Percentiles rank a stretch among this genome's conserved stretches.
Evolutionary conservation across 2,329 filamentous ascomycete species (phyloP).

Genomic region (Fusarium avenaceum): DNA sequence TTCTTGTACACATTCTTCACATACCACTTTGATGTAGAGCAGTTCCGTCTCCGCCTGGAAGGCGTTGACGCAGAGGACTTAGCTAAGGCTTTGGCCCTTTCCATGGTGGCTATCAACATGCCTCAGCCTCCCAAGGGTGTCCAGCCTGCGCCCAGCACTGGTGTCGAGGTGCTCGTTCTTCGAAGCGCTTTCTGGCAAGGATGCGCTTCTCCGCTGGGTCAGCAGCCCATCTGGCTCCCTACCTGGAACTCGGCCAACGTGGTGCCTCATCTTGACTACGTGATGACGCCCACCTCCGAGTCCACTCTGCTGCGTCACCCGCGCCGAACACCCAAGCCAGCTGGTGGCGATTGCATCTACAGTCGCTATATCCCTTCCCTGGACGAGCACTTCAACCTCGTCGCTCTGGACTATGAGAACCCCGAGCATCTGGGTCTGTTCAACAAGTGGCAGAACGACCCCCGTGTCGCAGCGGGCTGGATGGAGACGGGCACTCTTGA

Average conservation of each 20-base stretch:
- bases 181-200: constrained; percentile 75
- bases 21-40: constrained; percentile 41
- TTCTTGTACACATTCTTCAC: constrained; percentile 63
- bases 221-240: constrained; percentile 70
- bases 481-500: constrained; percentile 81
- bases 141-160: constrained; percentile 51
- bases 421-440: constrained; percentile 74
- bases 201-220: constrained; percentile 73
- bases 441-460: constrained; percentile 84
- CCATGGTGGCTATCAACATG: constrained; percentile 58
- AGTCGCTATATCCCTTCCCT: constrained; percentile 81
- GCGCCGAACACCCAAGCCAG: constrained; percentile 75
- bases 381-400: constrained; percentile 79
- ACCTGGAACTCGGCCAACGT: constrained; percentile 55
- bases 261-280: constrained; percentile 54
- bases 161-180: constrained; percentile 57
- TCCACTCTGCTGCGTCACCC: constrained; percentile 69
- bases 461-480: constrained; percentile 81
- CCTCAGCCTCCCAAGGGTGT: constrained; percentile 51
- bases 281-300: constrained; percentile 51
- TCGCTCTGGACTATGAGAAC: constrained; percentile 74
- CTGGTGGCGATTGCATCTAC: constrained; percentile 76
- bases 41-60: constrained; percentile 42
- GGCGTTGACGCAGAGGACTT: constrained; percentile 37
- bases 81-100: constrained; percentile 55